These are phyloP conservation scores for Morella rubra DNA, from an alignment of 306 rosid species.

Conservation along the genomic window DNA sequence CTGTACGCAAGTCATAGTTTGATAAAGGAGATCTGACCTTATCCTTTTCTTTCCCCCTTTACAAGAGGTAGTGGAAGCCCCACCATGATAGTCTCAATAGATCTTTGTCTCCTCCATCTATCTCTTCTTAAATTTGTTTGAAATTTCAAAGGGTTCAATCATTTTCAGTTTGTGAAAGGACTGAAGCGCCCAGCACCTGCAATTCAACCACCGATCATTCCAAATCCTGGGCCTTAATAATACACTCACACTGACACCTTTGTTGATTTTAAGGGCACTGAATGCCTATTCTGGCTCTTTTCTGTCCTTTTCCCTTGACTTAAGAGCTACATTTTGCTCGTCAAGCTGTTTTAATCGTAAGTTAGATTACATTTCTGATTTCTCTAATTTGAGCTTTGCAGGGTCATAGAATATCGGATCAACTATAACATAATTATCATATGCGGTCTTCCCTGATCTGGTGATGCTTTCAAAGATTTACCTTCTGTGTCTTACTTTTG, in stretches of 20 bases:
- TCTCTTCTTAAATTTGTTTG: not conserved
- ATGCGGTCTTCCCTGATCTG: not conserved
- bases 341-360: not conserved
- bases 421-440: conserved; percentile 6
- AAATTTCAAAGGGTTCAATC: conserved; percentile 34
- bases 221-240: not conserved
- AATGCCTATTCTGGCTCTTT: not conserved
- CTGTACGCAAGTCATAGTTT: conserved; percentile 1
- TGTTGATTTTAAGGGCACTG: conserved; percentile 14
- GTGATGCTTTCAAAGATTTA: not conserved
- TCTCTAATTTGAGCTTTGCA: conserved; percentile 8
- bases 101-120: conserved; percentile 37
- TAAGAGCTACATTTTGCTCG: conserved; percentile 22
- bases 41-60: conserved; percentile 4
- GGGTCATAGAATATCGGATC: not conserved
- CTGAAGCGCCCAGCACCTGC: conserved; percentile 3
- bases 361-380: conserved; percentile 13
- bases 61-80: conserved; percentile 32
- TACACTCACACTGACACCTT: not conserved
- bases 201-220: conserved; percentile 21
- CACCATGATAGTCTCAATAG: conserved; percentile 29
- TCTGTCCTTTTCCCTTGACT: conserved; percentile 18
- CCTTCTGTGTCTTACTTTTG: not conserved
- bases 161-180: conserved; percentile 19
- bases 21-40: conserved; percentile 18